Evolutionary conservation across 371 early-diverging fungal species (phyloP), one percentile per base, ranked within the genome.

Genomic region (Apophysomyces elegans): DNA sequence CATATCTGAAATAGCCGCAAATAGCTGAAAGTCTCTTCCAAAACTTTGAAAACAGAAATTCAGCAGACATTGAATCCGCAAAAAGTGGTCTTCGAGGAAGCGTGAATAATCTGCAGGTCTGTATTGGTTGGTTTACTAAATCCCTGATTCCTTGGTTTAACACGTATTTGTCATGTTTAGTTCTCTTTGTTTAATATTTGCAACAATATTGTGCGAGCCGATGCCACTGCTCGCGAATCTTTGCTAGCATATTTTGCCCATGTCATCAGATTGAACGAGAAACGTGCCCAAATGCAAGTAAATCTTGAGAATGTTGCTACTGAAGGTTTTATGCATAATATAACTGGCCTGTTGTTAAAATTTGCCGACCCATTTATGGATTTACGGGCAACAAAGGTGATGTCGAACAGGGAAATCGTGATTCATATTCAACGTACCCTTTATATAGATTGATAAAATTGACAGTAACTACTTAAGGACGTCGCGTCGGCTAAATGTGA

Each of bases 321-420:
- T 11, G 95, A 96, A 74, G 96, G 97, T 13, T 94, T 96, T 74
- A 86, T 96, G 73, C 88, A 86, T 63, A 96, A 95, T 65, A 74
- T 95, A 36, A 77, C 87, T 5, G 80, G 78, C 16, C 80, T 91
- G 4, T 74, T 91, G 63, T 79, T 96, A 37, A 71, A 71, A 18
- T 85, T 97, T 26, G 86, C 89, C 46, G 93, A 95, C 21, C 98
- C 98, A 0, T 91, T 99, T 64, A 75, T 95, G 80, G 92, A 92
- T 73, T 70, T 84, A n/a, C 67, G 75, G 5, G 86, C 89, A 39
- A 78, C 86, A 36, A 96, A 93, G 73, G 79, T 88, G 59, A n/a
- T 26, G 14, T 12, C n/a, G 37, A 32, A 58, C 16, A 35, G 14
- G n/a, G 13, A 14, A 8, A n/a, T 56, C 26, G 3, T 4, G n/a